Evolutionary conservation across 495 filamentous ascomycete genomes (phyloP), one percentile per base, ranked within the genome.

Genomic region (Tetracladium setigerum): DNA sequence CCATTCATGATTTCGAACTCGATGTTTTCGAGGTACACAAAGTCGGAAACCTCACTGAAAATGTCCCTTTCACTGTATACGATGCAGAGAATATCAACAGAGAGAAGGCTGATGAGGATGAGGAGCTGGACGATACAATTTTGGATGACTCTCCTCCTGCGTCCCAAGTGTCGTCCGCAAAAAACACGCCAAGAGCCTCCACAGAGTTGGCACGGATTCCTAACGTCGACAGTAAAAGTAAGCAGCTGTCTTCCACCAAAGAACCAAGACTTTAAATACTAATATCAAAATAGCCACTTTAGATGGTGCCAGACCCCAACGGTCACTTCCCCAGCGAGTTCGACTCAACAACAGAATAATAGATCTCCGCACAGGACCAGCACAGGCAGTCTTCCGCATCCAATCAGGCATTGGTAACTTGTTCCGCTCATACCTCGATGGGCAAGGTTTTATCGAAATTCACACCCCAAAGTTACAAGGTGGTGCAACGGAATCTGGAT

Each of bases 391-490:
- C 57, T 86, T 97, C 57, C 87, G 89, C 49, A 87, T 90, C 53
- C 74, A 72, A 33, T 70, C 76, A 0, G 84, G 77, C 42, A 82
- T 96, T 44, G 83, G 86, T 52, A 77, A 81, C 57, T 68, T 91
- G 17, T 97, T 95, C 67, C 79, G 84, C 12, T 72, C 79, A 12
- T 84, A 86, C 50, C 83, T 96, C 49, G 75, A 86, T 49, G 71
- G 75, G 51, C 78, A 85, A 53, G 83, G 79, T 15, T 95, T 95
- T 54, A 83, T 89, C 53, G 90, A 92, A 76, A 91, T 96, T 57
- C 87, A 92, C 62, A 94, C 89, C 0, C 88, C 91, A 37, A 95
- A 95, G 69, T 67, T 97, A 31, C 87, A 89, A 53, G 86, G 86
- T 19, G 86, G 86, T 18, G 89, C 91, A 4, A 91, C 89, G 4